Percentiles rank a stretch among this genome's conserved stretches.
phyloP scores from a whole-genome alignment of 129 eudicot genomes.

The Tanacetum coccineum region DNA sequence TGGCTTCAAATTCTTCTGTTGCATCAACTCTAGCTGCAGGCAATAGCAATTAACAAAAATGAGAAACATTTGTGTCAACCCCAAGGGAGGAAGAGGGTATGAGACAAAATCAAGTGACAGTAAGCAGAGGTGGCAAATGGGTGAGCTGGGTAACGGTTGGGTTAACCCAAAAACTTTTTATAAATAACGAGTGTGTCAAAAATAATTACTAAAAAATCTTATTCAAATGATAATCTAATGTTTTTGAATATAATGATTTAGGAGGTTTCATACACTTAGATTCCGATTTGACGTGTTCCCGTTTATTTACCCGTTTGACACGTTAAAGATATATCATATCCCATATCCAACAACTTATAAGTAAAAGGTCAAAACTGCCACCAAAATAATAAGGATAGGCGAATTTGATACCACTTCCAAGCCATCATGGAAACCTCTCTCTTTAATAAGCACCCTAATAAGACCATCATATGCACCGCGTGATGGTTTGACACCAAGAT shows the following conservation, averaged over 20 bases:
- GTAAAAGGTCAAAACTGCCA: not conserved
- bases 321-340: too few species aligned
- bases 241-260: too few species aligned
- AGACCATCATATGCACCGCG: conserved; percentile 55
- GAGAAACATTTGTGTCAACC: not conserved
- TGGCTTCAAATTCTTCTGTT: conserved; percentile 61
- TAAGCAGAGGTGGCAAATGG: too few species aligned
- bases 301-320: too few species aligned
- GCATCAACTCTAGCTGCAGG: conserved; percentile 68
- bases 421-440: conserved; percentile 48
- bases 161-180: too few species aligned
- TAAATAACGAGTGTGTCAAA: too few species aligned
- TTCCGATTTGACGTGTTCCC: too few species aligned
- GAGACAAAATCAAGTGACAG: not conserved
- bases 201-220: too few species aligned
- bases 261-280: too few species aligned
- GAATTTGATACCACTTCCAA: conserved; percentile 53
- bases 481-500: conserved; percentile 82
- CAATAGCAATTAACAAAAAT: conserved; percentile 13
- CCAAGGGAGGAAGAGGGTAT: not conserved
- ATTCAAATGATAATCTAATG: too few species aligned
- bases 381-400: not conserved
- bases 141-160: too few species aligned
- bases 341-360: not conserved
- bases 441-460: conserved; percentile 46